Conservation (phyloP, 768 basidiomycete species). For the Hericium alpestre region DNA sequence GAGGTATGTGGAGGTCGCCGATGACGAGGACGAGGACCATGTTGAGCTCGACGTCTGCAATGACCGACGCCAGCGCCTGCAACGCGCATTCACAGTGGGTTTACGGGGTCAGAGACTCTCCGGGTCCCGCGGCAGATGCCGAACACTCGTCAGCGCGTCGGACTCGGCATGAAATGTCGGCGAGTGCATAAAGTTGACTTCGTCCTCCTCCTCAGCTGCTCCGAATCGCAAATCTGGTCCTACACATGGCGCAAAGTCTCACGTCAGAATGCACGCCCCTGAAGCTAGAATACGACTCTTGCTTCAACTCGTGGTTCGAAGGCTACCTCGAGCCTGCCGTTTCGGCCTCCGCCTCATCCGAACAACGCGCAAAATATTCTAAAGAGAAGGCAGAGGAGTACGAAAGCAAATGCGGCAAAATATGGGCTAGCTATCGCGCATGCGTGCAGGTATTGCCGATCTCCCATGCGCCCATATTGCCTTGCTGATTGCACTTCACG, state of each 20-base stretch:
- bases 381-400: conserved; percentile 82
- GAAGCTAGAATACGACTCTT: conserved; percentile 83
- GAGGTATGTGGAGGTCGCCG: conserved; percentile 95
- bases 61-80: not conserved
- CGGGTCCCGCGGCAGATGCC: not conserved
- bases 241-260: conserved; percentile 67
- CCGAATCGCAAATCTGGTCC: not conserved
- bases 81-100: not conserved
- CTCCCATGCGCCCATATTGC: not conserved
- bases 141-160: not conserved
- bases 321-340: conserved; percentile 85
- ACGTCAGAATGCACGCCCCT: conserved; percentile 79
- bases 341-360: conserved; percentile 23
- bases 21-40: conserved; percentile 96
- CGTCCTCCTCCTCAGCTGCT: not conserved
- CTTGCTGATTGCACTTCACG: not conserved
- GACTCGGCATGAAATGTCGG: not conserved
- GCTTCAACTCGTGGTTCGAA: conserved; percentile 98
- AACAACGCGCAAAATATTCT: conserved; percentile 49
- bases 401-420: conserved; percentile 69
- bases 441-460: conserved; percentile 66
- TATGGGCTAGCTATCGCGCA: conserved; percentile 70
- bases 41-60: conserved; percentile 5
- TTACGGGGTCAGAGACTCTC: not conserved
- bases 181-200: not conserved